These are phyloP conservation scores for Carex parvula DNA, from an alignment of 176 grass and related monocot species.

Conservation along the genomic window DNA sequence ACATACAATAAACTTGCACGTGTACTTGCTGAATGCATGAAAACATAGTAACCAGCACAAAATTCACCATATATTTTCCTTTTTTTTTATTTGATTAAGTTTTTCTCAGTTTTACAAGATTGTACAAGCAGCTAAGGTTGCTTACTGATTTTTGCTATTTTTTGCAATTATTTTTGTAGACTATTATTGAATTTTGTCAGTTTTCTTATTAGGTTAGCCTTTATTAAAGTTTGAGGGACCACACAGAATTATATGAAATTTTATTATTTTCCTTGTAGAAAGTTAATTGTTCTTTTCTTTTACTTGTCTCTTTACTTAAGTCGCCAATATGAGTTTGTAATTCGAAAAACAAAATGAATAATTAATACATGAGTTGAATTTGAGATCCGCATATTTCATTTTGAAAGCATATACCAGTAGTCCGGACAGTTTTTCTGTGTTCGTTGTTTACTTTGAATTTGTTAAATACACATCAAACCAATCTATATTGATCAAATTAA, in stretches of 20 bases:
- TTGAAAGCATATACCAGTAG: too few relatives aligned
- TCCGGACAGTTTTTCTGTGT: too few relatives aligned
- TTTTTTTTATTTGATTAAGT: not conserved
- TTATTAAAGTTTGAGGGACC: not conserved
- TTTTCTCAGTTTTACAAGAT: not conserved
- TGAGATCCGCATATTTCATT: too few relatives aligned
- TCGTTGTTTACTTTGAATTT: too few relatives aligned
- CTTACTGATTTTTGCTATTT: not conserved
- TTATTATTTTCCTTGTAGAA: constrained; percentile 12
- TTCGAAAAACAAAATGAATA: too few relatives aligned
- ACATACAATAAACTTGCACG: constrained; percentile 35
- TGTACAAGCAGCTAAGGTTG: not conserved
- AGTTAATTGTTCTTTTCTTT: not conserved
- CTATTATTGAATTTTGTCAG: not conserved
- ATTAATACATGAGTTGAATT: too few relatives aligned
- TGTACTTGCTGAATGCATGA: constrained; percentile 42
- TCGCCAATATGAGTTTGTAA: too few relatives aligned
- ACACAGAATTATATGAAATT: not conserved
- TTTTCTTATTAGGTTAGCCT: not conserved
- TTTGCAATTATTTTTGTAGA: not conserved
- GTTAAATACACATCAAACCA: too few relatives aligned
- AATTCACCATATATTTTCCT: not conserved
- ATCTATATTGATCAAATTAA: too few relatives aligned
- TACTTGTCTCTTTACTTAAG: not conserved
- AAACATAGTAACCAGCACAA: constrained; percentile 15